phyloP scores from a whole-genome alignment of 129 eudicot genomes.

The Mikania micrantha region DNA sequence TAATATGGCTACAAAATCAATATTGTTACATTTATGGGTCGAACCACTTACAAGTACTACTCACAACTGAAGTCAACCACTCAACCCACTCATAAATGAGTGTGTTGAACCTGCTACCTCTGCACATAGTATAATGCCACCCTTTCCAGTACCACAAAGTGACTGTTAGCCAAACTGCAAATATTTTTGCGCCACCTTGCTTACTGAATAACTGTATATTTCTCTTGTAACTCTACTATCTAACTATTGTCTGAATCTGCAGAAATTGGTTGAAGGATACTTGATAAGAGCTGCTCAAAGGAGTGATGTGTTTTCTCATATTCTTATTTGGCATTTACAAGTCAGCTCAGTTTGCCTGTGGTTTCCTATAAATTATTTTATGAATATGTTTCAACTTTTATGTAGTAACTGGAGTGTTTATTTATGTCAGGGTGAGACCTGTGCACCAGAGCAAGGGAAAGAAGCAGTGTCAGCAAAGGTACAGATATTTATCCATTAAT shows the following conservation, averaged over 20 bases:
- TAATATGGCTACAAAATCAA: not conserved
- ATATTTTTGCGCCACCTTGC: not conserved
- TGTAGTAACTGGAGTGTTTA: conserved; percentile 15
- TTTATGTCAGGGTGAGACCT: conserved; percentile 74
- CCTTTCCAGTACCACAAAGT: not conserved
- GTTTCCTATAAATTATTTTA: not conserved
- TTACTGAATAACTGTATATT: not conserved
- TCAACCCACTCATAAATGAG: conserved; percentile 6
- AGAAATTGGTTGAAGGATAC: conserved; percentile 94
- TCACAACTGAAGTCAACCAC: conserved; percentile 35
- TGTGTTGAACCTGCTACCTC: not conserved
- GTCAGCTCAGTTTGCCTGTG: conserved; percentile 26
- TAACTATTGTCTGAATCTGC: conserved; percentile 21
- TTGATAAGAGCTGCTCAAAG: conserved; percentile 97
- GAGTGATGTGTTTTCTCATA: conserved; percentile 92
- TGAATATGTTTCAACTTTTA: conserved; percentile 15
- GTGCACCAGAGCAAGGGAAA: conserved; percentile 77
- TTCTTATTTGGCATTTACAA: conserved; percentile 99
- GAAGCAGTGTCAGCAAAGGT: conserved; percentile 73
- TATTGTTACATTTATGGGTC: too few species aligned
- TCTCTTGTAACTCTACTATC: not conserved
- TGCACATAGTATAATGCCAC: not conserved
- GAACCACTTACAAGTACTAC: conserved; percentile 82
- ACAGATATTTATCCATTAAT: conserved; percentile 6
- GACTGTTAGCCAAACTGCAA: not conserved